Conservation (phyloP, 768 basidiomycete species). For the Rubroboletus pulcherrimus region DNA sequence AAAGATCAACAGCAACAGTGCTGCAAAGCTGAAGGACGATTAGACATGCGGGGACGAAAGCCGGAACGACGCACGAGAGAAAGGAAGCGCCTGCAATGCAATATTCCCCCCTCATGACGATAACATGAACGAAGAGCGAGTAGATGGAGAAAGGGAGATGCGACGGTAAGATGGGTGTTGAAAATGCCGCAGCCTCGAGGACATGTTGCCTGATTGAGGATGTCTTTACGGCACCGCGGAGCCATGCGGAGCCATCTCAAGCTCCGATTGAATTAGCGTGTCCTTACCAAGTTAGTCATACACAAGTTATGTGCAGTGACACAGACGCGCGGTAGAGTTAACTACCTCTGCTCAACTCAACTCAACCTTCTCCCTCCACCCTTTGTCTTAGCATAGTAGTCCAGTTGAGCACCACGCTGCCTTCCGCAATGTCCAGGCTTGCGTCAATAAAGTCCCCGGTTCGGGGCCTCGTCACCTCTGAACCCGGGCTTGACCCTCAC, state of each 20-base stretch:
- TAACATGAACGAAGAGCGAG: constrained; percentile 19
- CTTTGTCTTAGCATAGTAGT: constrained; percentile 9
- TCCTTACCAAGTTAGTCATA: neutral
- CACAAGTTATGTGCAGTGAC: neutral
- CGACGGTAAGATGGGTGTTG: constrained; percentile 14
- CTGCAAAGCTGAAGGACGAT: constrained; percentile 22
- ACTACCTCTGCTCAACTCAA: neutral
- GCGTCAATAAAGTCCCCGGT: constrained; percentile 21
- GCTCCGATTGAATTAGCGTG: constrained; percentile 15
- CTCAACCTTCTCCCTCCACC: neutral
- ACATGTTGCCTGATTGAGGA: constrained; percentile 1
- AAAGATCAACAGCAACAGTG: constrained; percentile 67
- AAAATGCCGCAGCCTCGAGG: constrained; percentile 23
- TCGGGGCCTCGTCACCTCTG: constrained; percentile 20
- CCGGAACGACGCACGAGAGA: constrained; percentile 53
- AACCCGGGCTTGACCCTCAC: constrained; percentile 34
- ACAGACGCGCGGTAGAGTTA: constrained; percentile 10
- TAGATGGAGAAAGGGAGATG: constrained; percentile 18
- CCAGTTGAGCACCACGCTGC: neutral
- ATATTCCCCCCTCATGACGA: constrained; percentile 66
- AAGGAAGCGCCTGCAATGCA: constrained; percentile 71
- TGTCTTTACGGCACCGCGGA: constrained; percentile 17
- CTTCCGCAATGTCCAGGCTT: constrained; percentile 24
- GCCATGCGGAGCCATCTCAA: constrained; percentile 6
- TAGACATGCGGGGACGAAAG: constrained; percentile 8